phyloP scores from a whole-genome alignment of 768 basidiomycete species.

The Mycena indigotica region DNA sequence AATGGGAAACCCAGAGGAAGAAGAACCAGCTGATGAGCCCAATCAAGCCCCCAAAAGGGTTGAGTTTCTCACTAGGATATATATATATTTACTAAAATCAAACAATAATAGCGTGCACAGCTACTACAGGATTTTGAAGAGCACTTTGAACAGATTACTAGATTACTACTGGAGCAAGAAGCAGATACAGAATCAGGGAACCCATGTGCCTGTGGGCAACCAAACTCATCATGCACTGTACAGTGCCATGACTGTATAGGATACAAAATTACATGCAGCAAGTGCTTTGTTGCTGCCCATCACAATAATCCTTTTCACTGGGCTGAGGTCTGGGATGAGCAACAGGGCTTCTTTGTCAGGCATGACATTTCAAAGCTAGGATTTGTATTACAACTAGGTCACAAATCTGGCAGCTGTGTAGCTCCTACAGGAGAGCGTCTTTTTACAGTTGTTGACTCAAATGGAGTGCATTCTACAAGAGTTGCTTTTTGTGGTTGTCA shows the following conservation, averaged over 20 bases:
- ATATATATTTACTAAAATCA: no score
- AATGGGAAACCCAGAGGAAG: no score
- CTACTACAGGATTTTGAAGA: neutral
- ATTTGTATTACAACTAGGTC: constrained; percentile 3
- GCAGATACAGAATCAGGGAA: neutral
- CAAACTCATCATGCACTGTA: neutral
- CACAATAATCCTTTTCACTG: constrained; percentile 9
- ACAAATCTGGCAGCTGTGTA: neutral
- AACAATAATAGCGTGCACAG: neutral
- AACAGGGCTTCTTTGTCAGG: constrained; percentile 3
- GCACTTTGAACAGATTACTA: neutral
- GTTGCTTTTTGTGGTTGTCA: constrained; percentile 6
- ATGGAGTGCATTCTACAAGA: constrained; percentile 4
- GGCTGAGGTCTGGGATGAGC: constrained; percentile 6
- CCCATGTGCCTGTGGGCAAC: neutral
- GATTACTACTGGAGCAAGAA: neutral
- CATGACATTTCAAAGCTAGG: constrained; percentile 5
- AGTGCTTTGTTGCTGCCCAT: constrained; percentile 8
- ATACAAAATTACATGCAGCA: neutral
- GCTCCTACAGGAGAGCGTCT: neutral
- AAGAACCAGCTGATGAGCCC: no score
- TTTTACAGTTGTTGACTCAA: constrained; percentile 7
- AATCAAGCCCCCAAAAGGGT: no score
- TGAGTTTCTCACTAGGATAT: no score
- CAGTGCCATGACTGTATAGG: constrained; percentile 1